phyloP scores from a whole-genome alignment of 495 filamentous ascomycete genomes.

The Amphirosellinia nigrospora region DNA sequence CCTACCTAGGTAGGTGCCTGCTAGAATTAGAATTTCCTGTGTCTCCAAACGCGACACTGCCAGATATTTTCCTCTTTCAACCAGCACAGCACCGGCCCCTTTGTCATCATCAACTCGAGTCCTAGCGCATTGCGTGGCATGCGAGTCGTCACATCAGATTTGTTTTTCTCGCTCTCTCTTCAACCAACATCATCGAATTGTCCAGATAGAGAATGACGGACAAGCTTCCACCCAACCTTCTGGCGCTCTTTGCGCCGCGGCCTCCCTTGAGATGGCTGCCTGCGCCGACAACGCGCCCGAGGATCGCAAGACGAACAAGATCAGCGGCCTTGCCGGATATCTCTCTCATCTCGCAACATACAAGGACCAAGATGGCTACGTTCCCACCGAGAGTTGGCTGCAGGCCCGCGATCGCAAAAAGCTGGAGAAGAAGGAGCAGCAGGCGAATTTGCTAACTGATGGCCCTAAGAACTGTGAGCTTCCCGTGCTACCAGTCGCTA shows the following conservation, averaged over 20 bases:
- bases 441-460: slow-evolving; percentile 69
- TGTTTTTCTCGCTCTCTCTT: background rate
- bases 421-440: slow-evolving; percentile 72
- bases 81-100: slow-evolving; percentile 28
- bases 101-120: slow-evolving; percentile 10
- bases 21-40: slow-evolving; percentile 7
- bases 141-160: slow-evolving; percentile 8
- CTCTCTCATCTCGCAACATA: slow-evolving; percentile 72
- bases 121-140: slow-evolving; percentile 8
- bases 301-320: slow-evolving; percentile 72
- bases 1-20: background rate
- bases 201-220: slow-evolving; percentile 76
- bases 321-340: slow-evolving; percentile 75
- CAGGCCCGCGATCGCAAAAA: slow-evolving; percentile 81
- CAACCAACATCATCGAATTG: background rate
- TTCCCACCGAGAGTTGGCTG: slow-evolving; percentile 90
- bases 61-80: slow-evolving; percentile 32
- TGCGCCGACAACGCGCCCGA: slow-evolving; percentile 83
- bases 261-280: slow-evolving; percentile 90
- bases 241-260: slow-evolving; percentile 92
- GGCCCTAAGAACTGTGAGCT: slow-evolving; percentile 71
- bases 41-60: slow-evolving; percentile 35
- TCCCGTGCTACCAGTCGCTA: background rate
- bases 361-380: slow-evolving; percentile 73
- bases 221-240: slow-evolving; percentile 88